phyloP scores from a whole-genome alignment of 495 filamentous ascomycete species.

The Penicillium herquei region DNA sequence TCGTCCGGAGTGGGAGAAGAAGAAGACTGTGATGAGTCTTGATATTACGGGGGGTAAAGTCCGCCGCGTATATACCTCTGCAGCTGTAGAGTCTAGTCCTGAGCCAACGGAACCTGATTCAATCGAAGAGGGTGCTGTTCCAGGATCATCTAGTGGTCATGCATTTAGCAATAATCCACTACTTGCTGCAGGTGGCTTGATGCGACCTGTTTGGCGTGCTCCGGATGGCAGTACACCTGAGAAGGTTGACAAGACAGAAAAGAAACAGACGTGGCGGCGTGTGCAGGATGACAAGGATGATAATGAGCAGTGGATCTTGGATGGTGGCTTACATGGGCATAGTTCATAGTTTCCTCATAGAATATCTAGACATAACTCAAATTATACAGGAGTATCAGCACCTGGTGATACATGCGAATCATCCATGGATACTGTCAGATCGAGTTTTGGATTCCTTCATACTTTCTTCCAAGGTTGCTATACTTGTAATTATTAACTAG shows the following conservation, averaged over 20 bases:
- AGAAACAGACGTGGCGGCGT: constrained; percentile 70
- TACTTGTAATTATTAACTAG: too few relatives aligned
- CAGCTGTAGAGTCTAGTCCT: constrained; percentile 26
- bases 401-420: too few relatives aligned
- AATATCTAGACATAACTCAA: background rate
- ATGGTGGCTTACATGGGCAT: constrained; percentile 72
- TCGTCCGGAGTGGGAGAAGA: constrained; percentile 90
- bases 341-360: background rate
- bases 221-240: constrained; percentile 44
- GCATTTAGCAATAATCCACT: constrained; percentile 85
- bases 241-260: constrained; percentile 37
- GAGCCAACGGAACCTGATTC: constrained; percentile 37
- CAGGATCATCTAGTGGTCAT: constrained; percentile 37
- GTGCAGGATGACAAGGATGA: constrained; percentile 90
- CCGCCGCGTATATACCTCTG: constrained; percentile 65
- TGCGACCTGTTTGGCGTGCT: constrained; percentile 74
- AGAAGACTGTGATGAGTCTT: constrained; percentile 80
- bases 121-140: constrained; percentile 10
- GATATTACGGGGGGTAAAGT: constrained; percentile 78
- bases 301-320: constrained; percentile 88
- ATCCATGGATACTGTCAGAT: too few relatives aligned
- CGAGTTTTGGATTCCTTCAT: too few relatives aligned
- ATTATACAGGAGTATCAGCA: too few relatives aligned
- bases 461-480: too few relatives aligned
- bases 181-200: constrained; percentile 63